These are phyloP conservation scores for Pleurotus cornucopiae DNA, from an alignment of 768 basidiomycete genomes.

Conservation along the genomic window DNA sequence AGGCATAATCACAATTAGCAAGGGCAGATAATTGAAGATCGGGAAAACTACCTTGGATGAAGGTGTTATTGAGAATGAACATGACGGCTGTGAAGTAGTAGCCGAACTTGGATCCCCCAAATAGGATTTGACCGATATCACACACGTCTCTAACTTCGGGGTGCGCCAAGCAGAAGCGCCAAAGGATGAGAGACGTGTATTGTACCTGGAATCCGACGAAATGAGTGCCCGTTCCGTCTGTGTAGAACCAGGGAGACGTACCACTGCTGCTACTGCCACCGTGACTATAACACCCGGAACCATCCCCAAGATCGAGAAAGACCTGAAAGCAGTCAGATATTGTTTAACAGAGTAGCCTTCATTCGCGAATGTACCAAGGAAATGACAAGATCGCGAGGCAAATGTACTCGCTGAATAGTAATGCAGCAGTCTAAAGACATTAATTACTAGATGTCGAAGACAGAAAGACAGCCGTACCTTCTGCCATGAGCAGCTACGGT, in stretches of 20 bases:
- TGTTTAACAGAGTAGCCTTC: background rate
- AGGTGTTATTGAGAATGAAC: conserved; percentile 52
- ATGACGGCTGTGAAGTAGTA: conserved; percentile 49
- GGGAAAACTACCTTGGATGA: conserved; percentile 37
- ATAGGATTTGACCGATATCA: conserved; percentile 45
- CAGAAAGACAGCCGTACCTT: conserved; percentile 27
- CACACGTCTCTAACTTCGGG: conserved; percentile 47
- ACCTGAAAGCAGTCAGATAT: conserved; percentile 20
- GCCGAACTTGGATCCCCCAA: conserved; percentile 40
- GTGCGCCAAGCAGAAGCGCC: conserved; percentile 45
- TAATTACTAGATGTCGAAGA: background rate
- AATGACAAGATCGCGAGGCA: conserved; percentile 38
- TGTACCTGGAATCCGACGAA: conserved; percentile 18
- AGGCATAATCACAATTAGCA: conserved; percentile 10
- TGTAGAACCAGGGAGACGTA: too few species aligned
- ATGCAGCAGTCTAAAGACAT: conserved; percentile 30
- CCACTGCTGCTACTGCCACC: conserved; percentile 27
- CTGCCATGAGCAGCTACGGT: conserved; percentile 42
- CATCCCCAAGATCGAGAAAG: conserved; percentile 39
- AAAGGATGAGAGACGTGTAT: conserved; percentile 45
- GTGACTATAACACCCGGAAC: conserved; percentile 40
- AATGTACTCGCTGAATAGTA: conserved; percentile 44
- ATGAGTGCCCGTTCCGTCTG: too few species aligned
- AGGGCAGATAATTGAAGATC: background rate
- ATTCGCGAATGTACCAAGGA: conserved; percentile 22